A percentile compares a stretch with the other conserved stretches of the same genome.
These are phyloP conservation scores for Hysterium pulicare DNA, from an alignment of 2,329 filamentous ascomycete species.

Conservation along the genomic window DNA sequence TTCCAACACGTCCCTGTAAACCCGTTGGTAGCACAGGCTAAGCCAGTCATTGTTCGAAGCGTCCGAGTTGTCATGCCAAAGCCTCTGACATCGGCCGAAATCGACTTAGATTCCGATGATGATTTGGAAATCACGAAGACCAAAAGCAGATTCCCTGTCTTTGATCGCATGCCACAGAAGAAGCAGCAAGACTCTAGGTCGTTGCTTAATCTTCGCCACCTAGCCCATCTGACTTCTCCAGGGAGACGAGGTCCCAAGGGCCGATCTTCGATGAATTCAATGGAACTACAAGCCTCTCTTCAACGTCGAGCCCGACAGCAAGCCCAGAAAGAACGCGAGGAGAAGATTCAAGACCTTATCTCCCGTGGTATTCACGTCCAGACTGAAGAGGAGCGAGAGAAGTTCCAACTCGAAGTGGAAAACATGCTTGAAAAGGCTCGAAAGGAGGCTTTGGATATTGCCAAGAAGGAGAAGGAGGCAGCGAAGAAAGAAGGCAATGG, in stretches of 20 bases:
- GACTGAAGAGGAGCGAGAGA: constrained; percentile 81
- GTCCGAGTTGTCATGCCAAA: constrained; percentile 10
- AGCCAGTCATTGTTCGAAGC: constrained; percentile 13
- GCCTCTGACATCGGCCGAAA: constrained; percentile 22
- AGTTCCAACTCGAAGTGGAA: constrained; percentile 78
- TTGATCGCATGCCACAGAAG: constrained; percentile 64
- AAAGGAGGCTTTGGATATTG: constrained; percentile 74
- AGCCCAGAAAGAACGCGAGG: constrained; percentile 71
- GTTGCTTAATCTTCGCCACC: constrained; percentile 65
- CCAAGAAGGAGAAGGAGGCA: constrained; percentile 70
- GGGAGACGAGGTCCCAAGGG: constrained; percentile 45
- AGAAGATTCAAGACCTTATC: constrained; percentile 71
- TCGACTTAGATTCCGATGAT: constrained; percentile 55
- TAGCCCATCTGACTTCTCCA: constrained; percentile 69
- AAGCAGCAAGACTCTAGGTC: constrained; percentile 62
- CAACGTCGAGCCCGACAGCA: constrained; percentile 74
- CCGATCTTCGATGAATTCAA: constrained; percentile 61
- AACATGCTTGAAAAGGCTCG: constrained; percentile 83
- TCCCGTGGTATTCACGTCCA: constrained; percentile 78
- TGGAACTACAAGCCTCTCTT: constrained; percentile 66
- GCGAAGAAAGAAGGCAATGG: constrained; percentile 60
- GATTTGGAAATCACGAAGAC: constrained; percentile 61
- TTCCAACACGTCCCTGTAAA: constrained; percentile 32
- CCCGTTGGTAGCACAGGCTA: constrained; percentile 14
- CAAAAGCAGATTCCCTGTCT: constrained; percentile 49